Conservation (phyloP, 768 basidiomycete genomes). For the Leccinum barrowsii region DNA sequence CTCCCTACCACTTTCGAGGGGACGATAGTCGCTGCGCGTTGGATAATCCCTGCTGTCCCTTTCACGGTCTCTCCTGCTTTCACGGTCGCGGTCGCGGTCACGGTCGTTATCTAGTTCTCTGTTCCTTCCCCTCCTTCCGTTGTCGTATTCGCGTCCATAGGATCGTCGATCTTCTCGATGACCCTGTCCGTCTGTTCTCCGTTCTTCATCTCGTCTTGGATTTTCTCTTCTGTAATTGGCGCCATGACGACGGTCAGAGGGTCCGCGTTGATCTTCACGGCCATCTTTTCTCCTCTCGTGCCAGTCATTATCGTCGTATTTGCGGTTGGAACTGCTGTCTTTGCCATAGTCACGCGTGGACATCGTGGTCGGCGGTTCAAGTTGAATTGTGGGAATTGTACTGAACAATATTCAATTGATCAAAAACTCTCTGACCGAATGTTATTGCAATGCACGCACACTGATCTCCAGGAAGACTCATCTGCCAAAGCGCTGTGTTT, state of each 20-base stretch:
- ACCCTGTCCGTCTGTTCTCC: conserved; percentile 17
- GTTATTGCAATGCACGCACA: not conserved
- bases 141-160: conserved; percentile 19
- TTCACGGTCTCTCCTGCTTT: conserved; percentile 17
- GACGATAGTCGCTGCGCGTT: conserved; percentile 26
- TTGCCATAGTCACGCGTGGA: conserved; percentile 15
- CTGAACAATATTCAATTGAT: no score
- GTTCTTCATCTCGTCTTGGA: conserved; percentile 22
- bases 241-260: conserved; percentile 15
- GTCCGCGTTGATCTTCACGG: conserved; percentile 3
- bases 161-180: conserved; percentile 15
- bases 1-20: conserved; percentile 26
- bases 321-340: conserved; percentile 11
- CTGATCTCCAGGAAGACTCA: conserved; percentile 3
- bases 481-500: conserved; percentile 15
- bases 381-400: conserved; percentile 18
- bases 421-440: no score
- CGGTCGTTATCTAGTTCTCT: conserved; percentile 11
- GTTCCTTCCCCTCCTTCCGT: conserved; percentile 15
- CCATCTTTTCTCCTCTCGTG: conserved; percentile 7
- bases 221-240: conserved; percentile 13
- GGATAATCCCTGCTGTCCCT: conserved; percentile 42
- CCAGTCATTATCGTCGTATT: conserved; percentile 9
- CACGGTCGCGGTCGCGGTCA: conserved; percentile 6
- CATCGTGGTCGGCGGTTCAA: conserved; percentile 6